Base-by-base conservation (phyloP, 2,329 filamentous ascomycete species). In the Dryadomyces quercus-mongolicae region DNA sequence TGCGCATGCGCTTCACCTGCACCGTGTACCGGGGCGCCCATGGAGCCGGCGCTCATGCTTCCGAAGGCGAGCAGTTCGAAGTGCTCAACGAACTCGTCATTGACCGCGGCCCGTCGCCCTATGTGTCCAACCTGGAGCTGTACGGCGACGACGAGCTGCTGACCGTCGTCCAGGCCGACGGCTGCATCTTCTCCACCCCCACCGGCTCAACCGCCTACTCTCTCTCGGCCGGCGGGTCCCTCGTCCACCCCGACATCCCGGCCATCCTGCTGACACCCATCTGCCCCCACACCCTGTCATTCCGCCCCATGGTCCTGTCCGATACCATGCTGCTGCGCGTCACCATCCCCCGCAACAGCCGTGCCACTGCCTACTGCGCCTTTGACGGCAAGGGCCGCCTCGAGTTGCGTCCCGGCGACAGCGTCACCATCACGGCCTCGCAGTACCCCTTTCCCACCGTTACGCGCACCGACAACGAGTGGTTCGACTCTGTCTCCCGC, bases 11-110 rank as follows among this genome's bases (percentile, higher is more conserved):
- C 58, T 98, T 98, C 69, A 98, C 93, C 16, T 97, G 92, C 72
- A 97, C 93, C 0, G 91, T 98, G 9, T 96, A 92, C 73, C 86
- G 92, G 47, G 78, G 85, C 60, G n/a, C n/a, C n/a, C n/a, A n/a
- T n/a, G n/a, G n/a, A 7, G 34, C 34, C 13, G 34, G 7, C 34
- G 34, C 34, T 38, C 7, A 7, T 13, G 34, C 34, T 13, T 7
- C 36, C 36, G 91, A 96, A 68, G 88, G 86, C 47, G 92, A 97
- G 71, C 91, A 95, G 64, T 97, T 96, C 60, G 93, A 98, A 71
- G 92, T 98, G 20, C 82, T 98, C 60, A 98, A 98, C 70, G 93
- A 98, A 72, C 83, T 98, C 52, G 92, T 98, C 68, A 97, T 98
- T 63, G 93, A 98, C 71, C 88, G 93, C 57, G 93, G 93, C 59